phyloP scores from a whole-genome alignment of 2,329 filamentous ascomycete species.

The Rutstroemia sydowiana region DNA sequence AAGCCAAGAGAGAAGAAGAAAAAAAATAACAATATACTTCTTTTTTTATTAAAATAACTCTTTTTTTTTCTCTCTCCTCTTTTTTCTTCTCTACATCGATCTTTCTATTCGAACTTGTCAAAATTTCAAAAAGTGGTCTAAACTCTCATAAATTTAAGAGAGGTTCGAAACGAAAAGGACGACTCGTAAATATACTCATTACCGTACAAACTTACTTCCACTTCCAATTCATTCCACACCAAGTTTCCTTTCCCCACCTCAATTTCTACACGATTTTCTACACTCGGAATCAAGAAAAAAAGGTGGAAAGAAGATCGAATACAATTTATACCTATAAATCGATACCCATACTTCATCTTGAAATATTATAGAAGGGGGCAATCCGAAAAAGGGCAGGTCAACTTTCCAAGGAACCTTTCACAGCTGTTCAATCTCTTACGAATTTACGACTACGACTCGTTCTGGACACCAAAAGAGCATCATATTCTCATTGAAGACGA shows the following conservation, averaged over 20 bases:
- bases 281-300: background rate
- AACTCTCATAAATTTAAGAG: no score
- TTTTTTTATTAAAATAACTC: no score
- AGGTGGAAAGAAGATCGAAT: background rate
- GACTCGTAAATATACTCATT: background rate
- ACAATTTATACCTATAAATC: background rate
- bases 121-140: background rate
- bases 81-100: no score
- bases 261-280: background rate
- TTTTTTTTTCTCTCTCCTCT: no score
- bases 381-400: background rate
- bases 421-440: background rate
- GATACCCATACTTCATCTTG: background rate
- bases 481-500: background rate
- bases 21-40: no score
- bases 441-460: constrained; percentile 5
- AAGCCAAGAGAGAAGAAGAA: no score
- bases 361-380: constrained; percentile 5
- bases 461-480: background rate
- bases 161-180: background rate
- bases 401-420: background rate
- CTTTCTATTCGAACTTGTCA: no score
- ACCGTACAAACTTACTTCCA: background rate
- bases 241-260: background rate
- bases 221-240: background rate